A percentile compares a stretch with the other conserved stretches of the same genome.
Evolutionary conservation across 139 green algal genomes (phyloP).

Genomic region (Picocystis salinarum): DNA sequence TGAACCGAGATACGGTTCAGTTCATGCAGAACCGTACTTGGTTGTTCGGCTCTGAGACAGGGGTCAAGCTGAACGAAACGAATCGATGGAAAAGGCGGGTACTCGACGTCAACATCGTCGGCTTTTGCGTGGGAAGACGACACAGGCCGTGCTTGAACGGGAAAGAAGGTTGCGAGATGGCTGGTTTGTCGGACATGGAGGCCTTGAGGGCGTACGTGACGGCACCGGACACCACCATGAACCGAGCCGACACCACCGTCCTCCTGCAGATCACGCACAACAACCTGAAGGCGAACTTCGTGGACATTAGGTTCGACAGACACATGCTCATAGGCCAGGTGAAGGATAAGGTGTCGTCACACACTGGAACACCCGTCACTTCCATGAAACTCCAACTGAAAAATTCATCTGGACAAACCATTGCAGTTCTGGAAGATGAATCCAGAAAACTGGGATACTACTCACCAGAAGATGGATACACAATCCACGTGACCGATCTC

Average conservation of each 20-base stretch:
- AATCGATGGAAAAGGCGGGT: too few species aligned
- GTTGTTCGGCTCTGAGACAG: too few species aligned
- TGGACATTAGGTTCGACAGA: slow-evolving; percentile 79
- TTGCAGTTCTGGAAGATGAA: slow-evolving; percentile 37
- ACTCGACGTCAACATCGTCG: too few species aligned
- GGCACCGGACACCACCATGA: not conserved
- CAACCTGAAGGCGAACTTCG: slow-evolving; percentile 75
- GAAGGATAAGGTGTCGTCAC: slow-evolving; percentile 73
- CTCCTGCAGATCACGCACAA: slow-evolving; percentile 71
- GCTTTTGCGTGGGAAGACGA: too few species aligned
- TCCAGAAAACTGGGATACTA: slow-evolving; percentile 80
- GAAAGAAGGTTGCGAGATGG: too few species aligned
- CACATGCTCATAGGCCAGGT: slow-evolving; percentile 60
- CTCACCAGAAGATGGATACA: slow-evolving; percentile 60
- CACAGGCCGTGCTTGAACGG: too few species aligned
- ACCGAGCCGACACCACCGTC: slow-evolving; percentile 51
- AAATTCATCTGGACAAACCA: slow-evolving; percentile 31
- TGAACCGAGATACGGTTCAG: too few species aligned
- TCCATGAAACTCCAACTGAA: slow-evolving; percentile 68
- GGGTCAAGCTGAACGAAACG: too few species aligned
- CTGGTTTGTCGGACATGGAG: too few species aligned
- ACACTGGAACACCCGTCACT: slow-evolving; percentile 57
- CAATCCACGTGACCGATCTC: slow-evolving; percentile 72
- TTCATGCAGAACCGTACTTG: too few species aligned
- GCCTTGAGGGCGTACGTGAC: slow-evolving; percentile 15